Evolutionary conservation across 257 asterid species (phyloP).

Genomic region (Ballota nigra): DNA sequence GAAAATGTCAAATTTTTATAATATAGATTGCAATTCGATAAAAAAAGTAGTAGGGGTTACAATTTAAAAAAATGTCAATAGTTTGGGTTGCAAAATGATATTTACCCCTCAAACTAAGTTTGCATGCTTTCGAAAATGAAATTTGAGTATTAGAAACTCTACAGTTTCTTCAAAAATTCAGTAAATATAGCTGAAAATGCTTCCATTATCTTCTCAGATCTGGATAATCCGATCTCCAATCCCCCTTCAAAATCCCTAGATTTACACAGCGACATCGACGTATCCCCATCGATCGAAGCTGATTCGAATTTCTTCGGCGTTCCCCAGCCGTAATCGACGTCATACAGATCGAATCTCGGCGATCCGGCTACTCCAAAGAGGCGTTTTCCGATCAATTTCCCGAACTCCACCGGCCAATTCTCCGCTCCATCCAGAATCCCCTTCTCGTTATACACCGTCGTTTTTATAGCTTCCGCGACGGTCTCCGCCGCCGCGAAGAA

Average conservation of each 20-base stretch:
- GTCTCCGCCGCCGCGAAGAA: constrained; percentile 28
- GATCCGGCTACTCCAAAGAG: constrained; percentile 43
- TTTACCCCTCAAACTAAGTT: too few species aligned
- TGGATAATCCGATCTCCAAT: constrained; percentile 37
- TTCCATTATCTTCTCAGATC: constrained; percentile 22
- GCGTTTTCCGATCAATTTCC: constrained; percentile 39
- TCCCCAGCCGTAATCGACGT: constrained; percentile 44
- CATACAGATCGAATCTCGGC: constrained; percentile 41
- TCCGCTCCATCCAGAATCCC: constrained; percentile 43
- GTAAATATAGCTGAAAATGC: constrained; percentile 27
- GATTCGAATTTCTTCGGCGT: constrained; percentile 37
- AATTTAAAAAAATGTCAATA: too few species aligned
- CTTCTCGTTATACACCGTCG: constrained; percentile 31
- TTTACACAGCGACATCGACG: constrained; percentile 41
- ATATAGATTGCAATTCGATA: too few species aligned
- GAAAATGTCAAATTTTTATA: too few species aligned
- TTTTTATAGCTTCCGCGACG: constrained; percentile 28
- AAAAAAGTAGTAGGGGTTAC: too few species aligned
- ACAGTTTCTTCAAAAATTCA: constrained; percentile 23
- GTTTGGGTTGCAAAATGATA: too few species aligned
- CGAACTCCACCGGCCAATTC: constrained; percentile 37
- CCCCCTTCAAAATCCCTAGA: constrained; percentile 42
- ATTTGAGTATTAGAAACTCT: not conserved
- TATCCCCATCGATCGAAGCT: constrained; percentile 35
- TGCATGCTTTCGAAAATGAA: too few species aligned